Conservation (phyloP, 139 green algal species). For the Micractinium sp. region DNA sequence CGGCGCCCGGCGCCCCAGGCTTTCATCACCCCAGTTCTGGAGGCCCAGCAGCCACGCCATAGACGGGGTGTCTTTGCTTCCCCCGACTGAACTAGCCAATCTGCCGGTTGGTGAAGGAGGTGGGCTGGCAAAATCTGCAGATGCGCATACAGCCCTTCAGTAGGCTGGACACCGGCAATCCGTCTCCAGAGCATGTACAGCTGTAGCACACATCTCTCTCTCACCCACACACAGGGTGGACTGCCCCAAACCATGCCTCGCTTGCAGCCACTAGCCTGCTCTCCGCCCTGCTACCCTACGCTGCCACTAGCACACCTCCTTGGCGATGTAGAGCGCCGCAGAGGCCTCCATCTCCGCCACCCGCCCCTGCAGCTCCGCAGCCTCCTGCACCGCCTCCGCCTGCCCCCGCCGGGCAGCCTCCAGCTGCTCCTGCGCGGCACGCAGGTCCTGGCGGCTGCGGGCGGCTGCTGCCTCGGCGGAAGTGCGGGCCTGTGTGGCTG, state of each 20-base stretch:
- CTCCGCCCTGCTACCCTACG: not conserved
- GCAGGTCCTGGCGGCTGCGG: conserved; percentile 15
- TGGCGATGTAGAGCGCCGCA: conserved; percentile 43
- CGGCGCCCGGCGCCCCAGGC: no score
- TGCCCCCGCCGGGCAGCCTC: conserved; percentile 10
- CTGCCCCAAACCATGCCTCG: no score
- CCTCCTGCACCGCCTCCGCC: not conserved
- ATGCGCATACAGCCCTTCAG: no score
- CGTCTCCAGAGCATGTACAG: no score
- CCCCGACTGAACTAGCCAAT: no score
- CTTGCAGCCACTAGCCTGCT: no score
- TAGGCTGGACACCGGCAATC: no score
- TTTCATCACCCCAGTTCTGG: no score
- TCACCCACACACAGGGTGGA: no score
- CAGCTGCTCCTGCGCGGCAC: conserved; percentile 12
- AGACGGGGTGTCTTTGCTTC: no score
- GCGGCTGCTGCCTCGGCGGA: not conserved
- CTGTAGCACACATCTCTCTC: no score
- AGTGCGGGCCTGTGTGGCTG: not conserved
- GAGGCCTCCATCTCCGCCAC: conserved; percentile 33
- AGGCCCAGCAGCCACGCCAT: no score
- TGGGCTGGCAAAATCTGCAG: not conserved
- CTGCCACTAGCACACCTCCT: conserved; percentile 21
- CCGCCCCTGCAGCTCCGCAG: conserved; percentile 15
- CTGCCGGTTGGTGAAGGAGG: not conserved